Conservation (phyloP, 768 basidiomycete species). For the Lyophyllum atratum region DNA sequence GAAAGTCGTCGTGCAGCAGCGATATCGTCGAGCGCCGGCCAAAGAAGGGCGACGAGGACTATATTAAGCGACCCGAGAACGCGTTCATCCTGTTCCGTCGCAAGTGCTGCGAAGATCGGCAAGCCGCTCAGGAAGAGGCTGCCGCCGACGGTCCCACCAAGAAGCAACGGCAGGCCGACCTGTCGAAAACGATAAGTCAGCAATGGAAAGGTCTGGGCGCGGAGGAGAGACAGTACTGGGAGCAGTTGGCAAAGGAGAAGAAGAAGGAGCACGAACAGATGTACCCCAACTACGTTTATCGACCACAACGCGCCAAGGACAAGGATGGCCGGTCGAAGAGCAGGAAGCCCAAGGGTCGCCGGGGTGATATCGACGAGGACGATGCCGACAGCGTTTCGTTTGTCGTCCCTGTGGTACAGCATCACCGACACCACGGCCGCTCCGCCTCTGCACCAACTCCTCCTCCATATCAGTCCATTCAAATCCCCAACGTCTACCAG, state of each 20-base stretch:
- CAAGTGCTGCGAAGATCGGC: constrained; percentile 74
- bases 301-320: constrained; percentile 66
- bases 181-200: constrained; percentile 81
- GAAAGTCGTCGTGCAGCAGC: constrained; percentile 50
- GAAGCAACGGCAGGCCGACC: constrained; percentile 70
- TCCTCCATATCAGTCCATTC: constrained; percentile 66
- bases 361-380: constrained; percentile 30
- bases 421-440: constrained; percentile 34
- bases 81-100: constrained; percentile 85
- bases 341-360: constrained; percentile 40
- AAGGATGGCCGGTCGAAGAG: constrained; percentile 51
- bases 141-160: constrained; percentile 46
- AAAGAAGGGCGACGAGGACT: constrained; percentile 78
- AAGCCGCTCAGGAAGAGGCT: constrained; percentile 53
- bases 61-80: constrained; percentile 83
- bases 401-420: constrained; percentile 35
- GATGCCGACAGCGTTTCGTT: constrained; percentile 45
- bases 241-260: constrained; percentile 74
- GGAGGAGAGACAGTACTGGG: constrained; percentile 75
- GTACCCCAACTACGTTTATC: constrained; percentile 80
- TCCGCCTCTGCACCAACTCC: constrained; percentile 65
- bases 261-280: constrained; percentile 77
- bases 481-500: constrained; percentile 63
- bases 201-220: constrained; percentile 72
- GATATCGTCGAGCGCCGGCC: constrained; percentile 56